Percentiles rank a stretch among this genome's conserved stretches.
phyloP scores from a whole-genome alignment of 352 stramenopile genomes.

The Globisporangium rhizosaccharum region DNA sequence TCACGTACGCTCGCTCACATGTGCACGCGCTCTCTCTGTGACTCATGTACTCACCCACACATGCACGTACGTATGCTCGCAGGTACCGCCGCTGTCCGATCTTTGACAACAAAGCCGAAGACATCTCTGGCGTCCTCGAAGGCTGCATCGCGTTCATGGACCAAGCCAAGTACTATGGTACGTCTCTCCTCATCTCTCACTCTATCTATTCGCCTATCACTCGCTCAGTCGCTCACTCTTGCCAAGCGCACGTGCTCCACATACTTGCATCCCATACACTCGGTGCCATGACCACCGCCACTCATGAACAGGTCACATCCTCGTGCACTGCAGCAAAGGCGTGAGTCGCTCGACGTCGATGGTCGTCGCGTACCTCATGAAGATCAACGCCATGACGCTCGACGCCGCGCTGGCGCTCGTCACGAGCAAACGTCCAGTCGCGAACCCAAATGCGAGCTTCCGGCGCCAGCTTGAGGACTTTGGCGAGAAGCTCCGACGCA shows the following conservation, averaged over 20 bases:
- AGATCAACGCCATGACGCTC: constrained; percentile 57
- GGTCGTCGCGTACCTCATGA: constrained; percentile 90
- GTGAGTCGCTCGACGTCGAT: constrained; percentile 87
- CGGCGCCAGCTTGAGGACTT: constrained; percentile 56
- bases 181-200: constrained; percentile 3
- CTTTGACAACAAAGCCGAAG: constrained; percentile 89
- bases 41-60: background rate
- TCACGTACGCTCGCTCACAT: constrained; percentile 29
- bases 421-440: constrained; percentile 40
- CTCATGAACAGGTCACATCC: constrained; percentile 49
- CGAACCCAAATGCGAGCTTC: constrained; percentile 74
- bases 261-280: background rate
- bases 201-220: background rate
- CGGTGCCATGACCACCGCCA: background rate
- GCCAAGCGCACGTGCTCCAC: constrained; percentile 26
- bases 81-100: constrained; percentile 81
- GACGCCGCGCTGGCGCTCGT: constrained; percentile 65
- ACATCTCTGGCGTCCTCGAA: constrained; percentile 79
- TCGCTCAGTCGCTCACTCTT: constrained; percentile 22
- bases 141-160: constrained; percentile 88
- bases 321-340: constrained; percentile 91
- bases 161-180: constrained; percentile 89
- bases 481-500: constrained; percentile 33
- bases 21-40: background rate
- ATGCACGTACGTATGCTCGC: background rate